Evolutionary conservation across 2,329 filamentous ascomycete genomes (phyloP).

Genomic region (Diaporthe destruens): DNA sequence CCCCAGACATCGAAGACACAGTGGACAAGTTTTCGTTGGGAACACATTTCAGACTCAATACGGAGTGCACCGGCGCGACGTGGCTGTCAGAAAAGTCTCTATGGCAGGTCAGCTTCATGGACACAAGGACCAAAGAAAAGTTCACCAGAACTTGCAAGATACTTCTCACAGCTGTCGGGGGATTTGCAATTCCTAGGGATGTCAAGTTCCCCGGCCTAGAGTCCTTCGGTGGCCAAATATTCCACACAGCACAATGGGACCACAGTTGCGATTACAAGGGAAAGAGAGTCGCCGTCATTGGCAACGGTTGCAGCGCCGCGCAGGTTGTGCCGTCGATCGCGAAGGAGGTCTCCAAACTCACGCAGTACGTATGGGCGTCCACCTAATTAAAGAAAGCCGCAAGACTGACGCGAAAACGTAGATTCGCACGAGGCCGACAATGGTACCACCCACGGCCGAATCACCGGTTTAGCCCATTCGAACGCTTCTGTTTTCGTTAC

Average conservation of each 20-base stretch:
- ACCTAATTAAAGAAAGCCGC: fast-evolving
- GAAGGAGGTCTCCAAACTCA: conserved; percentile 44
- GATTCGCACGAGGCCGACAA: conserved; percentile 36
- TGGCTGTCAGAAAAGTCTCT: background rate
- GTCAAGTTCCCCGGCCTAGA: background rate
- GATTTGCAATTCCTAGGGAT: conserved; percentile 9
- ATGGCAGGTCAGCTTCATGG: background rate
- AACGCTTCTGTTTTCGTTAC: conserved; percentile 45
- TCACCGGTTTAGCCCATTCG: background rate
- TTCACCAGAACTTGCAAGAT: background rate
- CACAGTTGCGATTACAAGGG: conserved; percentile 45
- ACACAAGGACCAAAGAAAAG: background rate
- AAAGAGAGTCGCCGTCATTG: conserved; percentile 54
- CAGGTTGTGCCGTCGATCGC: conserved; percentile 53
- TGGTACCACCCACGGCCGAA: conserved; percentile 46
- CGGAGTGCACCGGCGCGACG: background rate
- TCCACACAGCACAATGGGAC: conserved; percentile 54
- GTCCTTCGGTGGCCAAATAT: conserved; percentile 50
- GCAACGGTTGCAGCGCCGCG: conserved; percentile 53
- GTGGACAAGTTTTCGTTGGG: conserved; percentile 1
- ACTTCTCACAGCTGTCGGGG: background rate
- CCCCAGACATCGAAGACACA: background rate
- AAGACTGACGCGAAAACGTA: background rate
- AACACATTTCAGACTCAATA: background rate
- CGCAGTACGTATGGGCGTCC: background rate